phyloP scores from a whole-genome alignment of 305 asterid genomes.

The Rubia occidens region DNA sequence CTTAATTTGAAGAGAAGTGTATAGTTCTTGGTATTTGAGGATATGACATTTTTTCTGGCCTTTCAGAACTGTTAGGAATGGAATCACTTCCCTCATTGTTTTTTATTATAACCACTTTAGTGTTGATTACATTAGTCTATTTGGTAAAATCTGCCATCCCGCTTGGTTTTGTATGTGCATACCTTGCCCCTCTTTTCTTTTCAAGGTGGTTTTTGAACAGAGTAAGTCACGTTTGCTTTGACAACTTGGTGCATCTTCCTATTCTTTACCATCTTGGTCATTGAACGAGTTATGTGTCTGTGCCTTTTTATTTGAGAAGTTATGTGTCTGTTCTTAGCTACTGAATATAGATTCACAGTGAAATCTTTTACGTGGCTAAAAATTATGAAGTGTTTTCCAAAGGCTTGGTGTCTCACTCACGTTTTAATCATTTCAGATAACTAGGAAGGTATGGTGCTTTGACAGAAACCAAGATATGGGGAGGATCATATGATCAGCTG shows the following conservation, averaged over 20 bases:
- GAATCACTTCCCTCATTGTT: not conserved
- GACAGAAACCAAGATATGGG: constrained; percentile 7
- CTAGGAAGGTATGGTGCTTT: constrained; percentile 15
- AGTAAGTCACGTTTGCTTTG: not conserved
- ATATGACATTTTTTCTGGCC: not conserved
- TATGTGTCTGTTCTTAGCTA: not conserved
- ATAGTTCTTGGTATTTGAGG: not conserved
- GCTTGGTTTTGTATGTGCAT: not conserved
- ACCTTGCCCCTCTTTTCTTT: no score
- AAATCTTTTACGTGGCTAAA: not conserved
- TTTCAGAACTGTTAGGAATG: not conserved
- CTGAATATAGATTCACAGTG: not conserved
- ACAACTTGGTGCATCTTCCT: not conserved
- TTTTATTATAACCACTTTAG: not conserved
- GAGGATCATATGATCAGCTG: constrained; percentile 9
- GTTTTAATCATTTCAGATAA: constrained; percentile 18
- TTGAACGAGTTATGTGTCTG: not conserved
- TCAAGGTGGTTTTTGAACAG: not conserved
- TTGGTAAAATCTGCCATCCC: not conserved
- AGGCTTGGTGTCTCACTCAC: not conserved
- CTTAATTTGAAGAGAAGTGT: not conserved
- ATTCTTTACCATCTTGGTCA: not conserved
- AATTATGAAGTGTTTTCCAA: not conserved
- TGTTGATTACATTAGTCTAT: not conserved
- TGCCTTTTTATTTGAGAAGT: not conserved